Base-by-base conservation (phyloP, 306 rosid species). In the Vigna unguiculata region DNA sequence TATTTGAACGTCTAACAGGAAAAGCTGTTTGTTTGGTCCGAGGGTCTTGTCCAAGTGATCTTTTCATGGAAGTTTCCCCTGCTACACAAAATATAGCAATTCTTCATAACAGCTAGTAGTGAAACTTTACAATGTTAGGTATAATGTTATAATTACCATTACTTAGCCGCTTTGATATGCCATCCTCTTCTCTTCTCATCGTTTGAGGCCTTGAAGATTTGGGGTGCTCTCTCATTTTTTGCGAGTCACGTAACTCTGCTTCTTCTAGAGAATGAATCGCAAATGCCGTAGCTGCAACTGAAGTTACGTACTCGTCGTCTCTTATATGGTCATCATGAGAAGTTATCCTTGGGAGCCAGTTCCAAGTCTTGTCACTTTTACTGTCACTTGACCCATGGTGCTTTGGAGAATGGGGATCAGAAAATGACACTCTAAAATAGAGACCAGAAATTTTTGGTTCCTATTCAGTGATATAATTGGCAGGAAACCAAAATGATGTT, bases 231-330 rank as follows among this genome's bases (percentile, higher is more conserved):
- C 68, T 80, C 80, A 53, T 84, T 82, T 68, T 86, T 25, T 54
- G 87, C 77, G 68, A 77, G 34, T 76, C 5, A 28, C 62, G 83
- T 17, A 43, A 67, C 54, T 81, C 87, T 4, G 59, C 80, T 76
- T 88, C 85, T 76, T 90, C 91, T 6, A 79, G 75, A 1, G 93
- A 85, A 72, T 81, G 80, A 84, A 90, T 78, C n/a, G 91, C 89
- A 53, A 75, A 78, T 32, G 88, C 90, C 75, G 86, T 89, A 58
- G 96, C 86, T 61, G 90, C 91, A 30, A 84, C 81, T n/a, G 90
- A 90, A 30, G 90, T 51, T 64, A 83, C 86, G 71, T 79, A 80
- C 69, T 87, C 90, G 2, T 62, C 71, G 14, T 91, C 89, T 77
- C 25, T 77, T 41, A 75, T 40, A 43, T 72, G 72, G 54, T 71